Percentiles rank a stretch among this genome's conserved stretches.
Conservation (phyloP, 176 grass and related monocot genomes). For the Musa acuminata region DNA sequence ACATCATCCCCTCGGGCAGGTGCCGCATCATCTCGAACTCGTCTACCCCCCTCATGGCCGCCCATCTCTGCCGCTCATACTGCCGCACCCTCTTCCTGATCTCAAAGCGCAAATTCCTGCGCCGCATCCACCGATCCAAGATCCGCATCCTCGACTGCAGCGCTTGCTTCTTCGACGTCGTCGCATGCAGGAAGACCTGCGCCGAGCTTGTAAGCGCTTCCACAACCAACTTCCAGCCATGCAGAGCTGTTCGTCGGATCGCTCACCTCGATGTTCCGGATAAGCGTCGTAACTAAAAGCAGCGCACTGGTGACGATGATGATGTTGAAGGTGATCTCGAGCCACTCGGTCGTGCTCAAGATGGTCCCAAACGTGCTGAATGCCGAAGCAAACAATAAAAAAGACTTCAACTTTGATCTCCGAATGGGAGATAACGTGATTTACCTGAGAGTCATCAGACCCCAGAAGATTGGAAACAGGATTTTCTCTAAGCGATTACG, state of each 20-base stretch:
- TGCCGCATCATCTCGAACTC: slow-evolving; percentile 56
- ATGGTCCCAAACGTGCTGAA: slow-evolving; percentile 75
- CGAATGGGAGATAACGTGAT: background rate
- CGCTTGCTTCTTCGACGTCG: slow-evolving; percentile 88
- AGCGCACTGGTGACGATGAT: slow-evolving; percentile 67
- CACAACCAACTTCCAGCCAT: no score
- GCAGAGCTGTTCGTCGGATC: no score
- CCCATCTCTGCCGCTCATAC: slow-evolving; percentile 89
- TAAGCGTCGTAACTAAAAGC: slow-evolving; percentile 85
- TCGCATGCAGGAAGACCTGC: slow-evolving; percentile 78
- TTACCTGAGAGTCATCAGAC: slow-evolving; percentile 82
- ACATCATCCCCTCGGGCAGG: slow-evolving; percentile 70
- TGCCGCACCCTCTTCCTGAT: slow-evolving; percentile 64
- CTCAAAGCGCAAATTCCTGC: slow-evolving; percentile 34
- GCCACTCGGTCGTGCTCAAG: slow-evolving; percentile 91
- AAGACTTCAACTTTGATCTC: background rate
- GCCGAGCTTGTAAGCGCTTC: background rate
- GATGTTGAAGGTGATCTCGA: slow-evolving; percentile 97
- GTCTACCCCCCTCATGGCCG: slow-evolving; percentile 71
- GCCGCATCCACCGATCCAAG: slow-evolving; percentile 81
- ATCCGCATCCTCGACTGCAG: slow-evolving; percentile 52
- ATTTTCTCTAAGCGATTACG: slow-evolving; percentile 65
- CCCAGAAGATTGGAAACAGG: slow-evolving; percentile 94
- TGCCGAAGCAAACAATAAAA: background rate
- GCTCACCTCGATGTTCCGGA: slow-evolving; percentile 91